These are phyloP conservation scores for Papiliotrema flavescens DNA, from an alignment of 1,284 basidiomycete genomes.

Conservation along the genomic window DNA sequence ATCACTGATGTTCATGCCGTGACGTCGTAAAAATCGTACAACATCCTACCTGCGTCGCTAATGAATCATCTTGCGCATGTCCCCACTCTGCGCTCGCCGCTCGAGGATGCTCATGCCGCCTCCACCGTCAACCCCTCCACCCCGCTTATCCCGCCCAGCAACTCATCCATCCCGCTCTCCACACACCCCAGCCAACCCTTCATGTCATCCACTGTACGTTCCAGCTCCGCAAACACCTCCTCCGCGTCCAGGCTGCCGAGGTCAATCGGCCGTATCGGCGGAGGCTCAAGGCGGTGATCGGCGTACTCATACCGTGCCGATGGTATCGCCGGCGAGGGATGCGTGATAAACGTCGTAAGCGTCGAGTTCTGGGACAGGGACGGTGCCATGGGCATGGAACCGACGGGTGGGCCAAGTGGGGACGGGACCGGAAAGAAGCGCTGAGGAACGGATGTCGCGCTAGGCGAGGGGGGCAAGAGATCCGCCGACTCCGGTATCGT, in stretches of 20 bases:
- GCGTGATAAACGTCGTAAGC: not conserved
- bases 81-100: too few relatives aligned
- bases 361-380: conserved; percentile 10
- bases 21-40: too few relatives aligned
- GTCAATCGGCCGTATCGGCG: conserved; percentile 64
- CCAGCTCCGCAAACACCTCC: conserved; percentile 67
- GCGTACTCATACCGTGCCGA: not conserved
- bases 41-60: too few relatives aligned
- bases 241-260: conserved; percentile 62
- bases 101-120: too few relatives aligned
- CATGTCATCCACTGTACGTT: conserved; percentile 72
- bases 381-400: conserved; percentile 8
- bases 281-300: conserved; percentile 7
- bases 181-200: conserved; percentile 74
- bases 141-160: conserved; percentile 33
- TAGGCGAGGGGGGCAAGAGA: conserved; percentile 72
- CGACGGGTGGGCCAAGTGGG: conserved; percentile 42
- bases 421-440: conserved; percentile 53
- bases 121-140: too few relatives aligned
- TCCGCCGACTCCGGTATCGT: conserved; percentile 52
- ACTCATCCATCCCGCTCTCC: conserved; percentile 63
- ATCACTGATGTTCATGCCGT: too few relatives aligned
- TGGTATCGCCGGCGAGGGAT: not conserved
- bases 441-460: conserved; percentile 45
- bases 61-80: too few relatives aligned